Conservation (phyloP, 2,329 filamentous ascomycete species). For the Cladosporium sp. region DNA sequence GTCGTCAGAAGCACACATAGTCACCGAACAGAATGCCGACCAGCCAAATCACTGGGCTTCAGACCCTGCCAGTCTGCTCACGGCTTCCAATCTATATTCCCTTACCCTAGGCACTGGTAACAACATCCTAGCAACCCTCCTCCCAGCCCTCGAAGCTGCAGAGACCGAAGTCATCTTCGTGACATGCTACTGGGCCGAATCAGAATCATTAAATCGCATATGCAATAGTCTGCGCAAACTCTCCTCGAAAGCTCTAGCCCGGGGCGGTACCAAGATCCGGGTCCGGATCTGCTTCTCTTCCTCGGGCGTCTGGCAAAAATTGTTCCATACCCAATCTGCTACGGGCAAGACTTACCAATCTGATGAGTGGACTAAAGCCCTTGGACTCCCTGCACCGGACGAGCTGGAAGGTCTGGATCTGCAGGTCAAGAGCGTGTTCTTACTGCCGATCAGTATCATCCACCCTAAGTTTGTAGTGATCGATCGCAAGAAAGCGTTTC, state of each 20-base stretch:
- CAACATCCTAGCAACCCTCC: conserved; percentile 43
- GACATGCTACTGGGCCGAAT: conserved; percentile 78
- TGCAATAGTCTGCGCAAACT: conserved; percentile 56
- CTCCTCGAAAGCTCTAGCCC: conserved; percentile 44
- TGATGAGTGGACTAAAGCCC: conserved; percentile 53
- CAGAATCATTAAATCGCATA: conserved; percentile 56
- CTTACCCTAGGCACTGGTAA: conserved; percentile 44
- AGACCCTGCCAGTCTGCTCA: conserved; percentile 15
- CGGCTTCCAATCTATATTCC: conserved; percentile 31
- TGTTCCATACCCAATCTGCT: conserved; percentile 64
- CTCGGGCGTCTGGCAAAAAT: conserved; percentile 65
- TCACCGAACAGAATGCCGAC: conserved; percentile 1
- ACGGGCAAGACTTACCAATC: conserved; percentile 60
- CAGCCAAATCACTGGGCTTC: conserved; percentile 15
- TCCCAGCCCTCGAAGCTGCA: conserved; percentile 59
- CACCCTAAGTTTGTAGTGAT: conserved; percentile 79
- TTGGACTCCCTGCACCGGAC: conserved; percentile 60
- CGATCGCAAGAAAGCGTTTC: conserved; percentile 61
- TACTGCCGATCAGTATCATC: conserved; percentile 79
- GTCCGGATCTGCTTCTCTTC: conserved; percentile 76
- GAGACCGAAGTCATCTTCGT: conserved; percentile 67
- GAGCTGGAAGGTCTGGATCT: conserved; percentile 61
- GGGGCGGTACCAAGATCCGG: conserved; percentile 40
- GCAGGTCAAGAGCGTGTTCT: conserved; percentile 71
- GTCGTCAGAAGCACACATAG: neutral